These are phyloP conservation scores for Claviceps sorghi DNA, from an alignment of 2,329 filamentous ascomycete species.

Conservation along the genomic window DNA sequence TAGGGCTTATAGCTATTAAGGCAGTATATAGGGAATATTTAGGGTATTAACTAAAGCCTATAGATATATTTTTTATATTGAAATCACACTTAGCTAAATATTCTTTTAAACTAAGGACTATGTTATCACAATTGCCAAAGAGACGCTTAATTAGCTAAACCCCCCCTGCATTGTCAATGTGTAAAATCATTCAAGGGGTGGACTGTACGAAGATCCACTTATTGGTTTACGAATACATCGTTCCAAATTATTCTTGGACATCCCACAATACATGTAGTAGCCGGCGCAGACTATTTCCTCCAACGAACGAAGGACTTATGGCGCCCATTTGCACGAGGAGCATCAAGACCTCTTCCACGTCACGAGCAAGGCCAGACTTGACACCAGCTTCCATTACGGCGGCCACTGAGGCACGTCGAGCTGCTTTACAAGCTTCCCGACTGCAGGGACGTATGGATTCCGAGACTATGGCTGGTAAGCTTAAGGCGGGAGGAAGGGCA, in stretches of 20 bases:
- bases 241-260: not conserved
- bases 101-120: no score
- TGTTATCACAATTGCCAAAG: no score
- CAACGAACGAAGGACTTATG: not conserved
- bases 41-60: no score
- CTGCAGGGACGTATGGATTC: slow-evolving; percentile 8
- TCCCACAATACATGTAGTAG: not conserved
- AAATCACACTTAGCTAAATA: no score
- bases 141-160: no score
- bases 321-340: not conserved
- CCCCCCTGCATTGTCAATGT: no score
- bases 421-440: slow-evolving; percentile 11
- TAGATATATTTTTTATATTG: no score
- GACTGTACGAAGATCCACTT: not conserved
- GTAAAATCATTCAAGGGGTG: no score
- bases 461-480: slow-evolving; percentile 9
- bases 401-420: slow-evolving; percentile 11
- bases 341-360: not conserved
- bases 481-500: slow-evolving; percentile 15
- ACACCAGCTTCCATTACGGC: not conserved
- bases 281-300: not conserved
- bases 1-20: no score
- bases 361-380: not conserved
- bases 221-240: not conserved
- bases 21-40: no score